Base-by-base conservation (phyloP, 2,329 filamentous ascomycete species). In the Fusarium piperis region DNA sequence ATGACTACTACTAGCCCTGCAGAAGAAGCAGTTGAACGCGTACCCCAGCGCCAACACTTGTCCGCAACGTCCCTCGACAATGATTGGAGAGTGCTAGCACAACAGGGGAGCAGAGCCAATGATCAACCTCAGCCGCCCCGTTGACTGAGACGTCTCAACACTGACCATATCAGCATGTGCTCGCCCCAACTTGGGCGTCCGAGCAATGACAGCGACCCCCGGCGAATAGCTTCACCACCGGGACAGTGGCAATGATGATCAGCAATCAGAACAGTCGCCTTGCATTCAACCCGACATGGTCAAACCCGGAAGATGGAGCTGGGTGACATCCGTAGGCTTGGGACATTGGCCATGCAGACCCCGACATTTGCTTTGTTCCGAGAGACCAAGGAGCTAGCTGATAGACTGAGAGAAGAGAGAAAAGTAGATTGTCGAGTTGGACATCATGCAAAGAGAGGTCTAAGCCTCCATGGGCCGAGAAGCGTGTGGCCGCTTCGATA, bases 401-500 rank as follows among this genome's bases (percentile, higher is more conserved):
- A 23, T 20, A 44, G 20, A 59, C 52, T 32, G 65, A 74, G 64
- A 68, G 61, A 71, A 65, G 63, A 62, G 65, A 70, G 61, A 65
- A 70, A 48, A 39, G 46, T 32, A 23, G 32, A 44, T 46, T 39
- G 59, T 63, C 56, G 32, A 64, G 64, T 62, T 46, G 57, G 64
- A 59, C 41, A 67, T 52, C 58, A 46, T 58, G 44, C 60, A 64
- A 51, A 62, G 36, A 65, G 32, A 60, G 51, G 26, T 38, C 52
- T 51, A 51, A 46, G 56, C 38, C 51, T 62, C 39, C 38, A 63
- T 48, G 44, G 44, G 26, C 16, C 52, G 32, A 60, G n/a, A 63
- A 56, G 63, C 55, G 26, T 70, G 48, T 63, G 41, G 26, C 52
- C 48, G 38, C 53, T 39, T 38, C 53, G 38, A 53, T 44, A 41